These are phyloP conservation scores for Lithohypha guttulata DNA, from an alignment of 2,329 filamentous ascomycete genomes.

Conservation along the genomic window DNA sequence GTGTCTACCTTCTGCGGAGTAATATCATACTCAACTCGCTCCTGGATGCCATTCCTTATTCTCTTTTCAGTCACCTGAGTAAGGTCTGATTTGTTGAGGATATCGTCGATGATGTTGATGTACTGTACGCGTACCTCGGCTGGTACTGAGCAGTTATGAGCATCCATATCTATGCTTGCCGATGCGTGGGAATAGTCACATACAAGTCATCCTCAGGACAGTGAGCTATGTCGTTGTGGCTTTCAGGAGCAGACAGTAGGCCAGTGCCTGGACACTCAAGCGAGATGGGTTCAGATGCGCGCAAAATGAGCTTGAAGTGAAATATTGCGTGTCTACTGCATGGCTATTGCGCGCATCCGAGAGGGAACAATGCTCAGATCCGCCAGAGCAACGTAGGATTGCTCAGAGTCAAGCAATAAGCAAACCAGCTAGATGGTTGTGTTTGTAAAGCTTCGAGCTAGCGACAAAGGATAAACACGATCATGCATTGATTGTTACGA, in stretches of 20 bases:
- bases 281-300: too few species aligned
- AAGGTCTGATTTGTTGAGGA: conserved; percentile 49
- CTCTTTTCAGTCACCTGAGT: conserved; percentile 55
- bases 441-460: too few species aligned
- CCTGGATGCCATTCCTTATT: conserved; percentile 54
- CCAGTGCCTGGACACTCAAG: too few species aligned
- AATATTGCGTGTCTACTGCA: not conserved
- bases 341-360: not conserved
- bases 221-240: too few species aligned
- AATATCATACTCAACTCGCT: conserved; percentile 50
- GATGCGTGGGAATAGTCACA: not conserved
- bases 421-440: too few species aligned
- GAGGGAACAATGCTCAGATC: too few species aligned
- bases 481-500: too few species aligned
- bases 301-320: conserved; percentile 1
- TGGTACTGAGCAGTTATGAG: conserved; percentile 32
- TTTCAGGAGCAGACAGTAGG: too few species aligned
- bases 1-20: conserved; percentile 48
- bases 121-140: conserved; percentile 41
- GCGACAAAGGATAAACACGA: too few species aligned
- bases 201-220: conserved; percentile 8
- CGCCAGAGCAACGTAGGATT: too few species aligned
- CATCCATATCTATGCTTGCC: not conserved
- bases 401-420: too few species aligned
- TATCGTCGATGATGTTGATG: conserved; percentile 51